Conservation (phyloP, 306 rosid genomes). For the Quercus gilva region DNA sequence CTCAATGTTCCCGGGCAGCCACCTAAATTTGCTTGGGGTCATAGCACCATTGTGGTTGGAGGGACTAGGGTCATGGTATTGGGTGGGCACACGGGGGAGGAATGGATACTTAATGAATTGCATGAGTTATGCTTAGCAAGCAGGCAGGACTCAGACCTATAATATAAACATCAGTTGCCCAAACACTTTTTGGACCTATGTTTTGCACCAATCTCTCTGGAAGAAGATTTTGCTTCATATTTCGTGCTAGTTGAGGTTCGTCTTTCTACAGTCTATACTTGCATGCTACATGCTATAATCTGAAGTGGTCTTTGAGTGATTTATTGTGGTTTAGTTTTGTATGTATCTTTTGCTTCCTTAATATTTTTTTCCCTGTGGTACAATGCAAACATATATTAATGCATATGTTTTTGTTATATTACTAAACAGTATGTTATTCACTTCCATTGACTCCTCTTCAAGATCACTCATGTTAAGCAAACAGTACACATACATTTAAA, state of each 20-base stretch:
- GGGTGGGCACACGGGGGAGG: slow-evolving; percentile 97
- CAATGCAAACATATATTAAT: slow-evolving; percentile 1
- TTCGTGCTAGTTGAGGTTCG: neutral
- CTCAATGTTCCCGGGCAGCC: slow-evolving; percentile 93
- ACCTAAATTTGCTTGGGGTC: slow-evolving; percentile 98
- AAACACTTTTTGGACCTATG: neutral
- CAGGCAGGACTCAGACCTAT: slow-evolving; percentile 65
- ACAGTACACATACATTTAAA: neutral
- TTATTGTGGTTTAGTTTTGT: neutral
- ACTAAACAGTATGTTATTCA: neutral
- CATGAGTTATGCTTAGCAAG: slow-evolving; percentile 94
- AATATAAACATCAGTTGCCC: slow-evolving; percentile 12
- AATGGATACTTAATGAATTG: slow-evolving; percentile 96
- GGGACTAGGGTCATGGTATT: slow-evolving; percentile 91
- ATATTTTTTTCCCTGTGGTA: neutral
- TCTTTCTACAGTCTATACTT: neutral
- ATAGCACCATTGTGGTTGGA: slow-evolving; percentile 94
- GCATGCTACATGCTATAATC: neutral
- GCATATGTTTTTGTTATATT: neutral
- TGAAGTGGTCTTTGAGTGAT: neutral
- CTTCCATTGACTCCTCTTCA: neutral
- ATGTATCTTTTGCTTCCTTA: neutral
- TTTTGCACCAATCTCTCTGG: slow-evolving; percentile 3
- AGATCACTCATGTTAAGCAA: neutral
- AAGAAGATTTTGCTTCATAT: slow-evolving; percentile 25